Percentiles rank a stretch among this genome's conserved stretches.
phyloP scores from a whole-genome alignment of 148 eudicot species.

The Chenopodium berlandieri region DNA sequence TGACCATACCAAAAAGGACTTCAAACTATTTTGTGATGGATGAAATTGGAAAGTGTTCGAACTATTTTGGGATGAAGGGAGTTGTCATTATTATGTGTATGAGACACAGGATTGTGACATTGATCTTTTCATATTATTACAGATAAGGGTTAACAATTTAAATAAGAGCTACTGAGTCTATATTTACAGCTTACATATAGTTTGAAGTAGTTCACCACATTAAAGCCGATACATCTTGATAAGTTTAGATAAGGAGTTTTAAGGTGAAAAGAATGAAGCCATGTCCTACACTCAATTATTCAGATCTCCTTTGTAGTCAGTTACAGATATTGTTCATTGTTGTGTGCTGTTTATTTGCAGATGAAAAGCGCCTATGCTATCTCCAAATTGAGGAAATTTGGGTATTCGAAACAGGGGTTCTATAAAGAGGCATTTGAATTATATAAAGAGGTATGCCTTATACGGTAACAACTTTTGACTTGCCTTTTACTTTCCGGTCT shows the following conservation, averaged over 20 bases:
- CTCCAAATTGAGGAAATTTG: conserved; percentile 70
- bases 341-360: conserved; percentile 42
- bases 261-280: not conserved
- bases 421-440: conserved; percentile 71
- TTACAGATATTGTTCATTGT: not conserved
- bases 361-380: conserved; percentile 90
- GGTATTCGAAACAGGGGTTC: conserved; percentile 78
- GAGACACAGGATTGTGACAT: not conserved
- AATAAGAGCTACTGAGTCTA: not conserved
- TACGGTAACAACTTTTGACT: not conserved
- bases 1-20: too few relatives aligned
- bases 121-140: not conserved
- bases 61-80: too few relatives aligned
- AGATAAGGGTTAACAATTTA: not conserved
- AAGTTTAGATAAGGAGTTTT: not conserved
- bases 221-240: not conserved
- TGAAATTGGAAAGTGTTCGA: too few relatives aligned
- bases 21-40: too few relatives aligned
- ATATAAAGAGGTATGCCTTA: conserved; percentile 68
- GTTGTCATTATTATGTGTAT: not conserved
- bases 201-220: not conserved
- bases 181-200: not conserved
- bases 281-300: not conserved
- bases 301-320: not conserved
- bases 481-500: not conserved